phyloP scores from a whole-genome alignment of 2,329 filamentous ascomycete species.

The Talaromyces sp. region DNA sequence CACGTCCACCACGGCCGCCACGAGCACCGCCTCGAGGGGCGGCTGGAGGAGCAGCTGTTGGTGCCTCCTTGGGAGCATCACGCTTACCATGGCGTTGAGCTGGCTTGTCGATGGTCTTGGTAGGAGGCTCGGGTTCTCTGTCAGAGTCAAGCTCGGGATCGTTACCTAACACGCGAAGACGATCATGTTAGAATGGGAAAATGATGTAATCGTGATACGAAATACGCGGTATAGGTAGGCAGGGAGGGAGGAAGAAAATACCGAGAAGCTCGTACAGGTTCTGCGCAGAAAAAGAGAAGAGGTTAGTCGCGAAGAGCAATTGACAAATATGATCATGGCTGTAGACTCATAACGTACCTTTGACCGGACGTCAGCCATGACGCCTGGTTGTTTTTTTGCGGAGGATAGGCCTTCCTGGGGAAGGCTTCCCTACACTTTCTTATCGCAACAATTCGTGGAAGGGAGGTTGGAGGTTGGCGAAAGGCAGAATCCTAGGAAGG shows the following conservation, averaged over 20 bases:
- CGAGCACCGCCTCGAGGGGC: slow-evolving; percentile 25
- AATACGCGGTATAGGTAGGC: slow-evolving; percentile 22
- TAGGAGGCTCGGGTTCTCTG: slow-evolving; percentile 70
- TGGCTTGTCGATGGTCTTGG: slow-evolving; percentile 86
- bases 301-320: slow-evolving; percentile 18
- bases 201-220: slow-evolving; percentile 28
- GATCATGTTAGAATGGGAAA: slow-evolving; percentile 14
- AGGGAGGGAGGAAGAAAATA: slow-evolving; percentile 49
- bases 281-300: slow-evolving; percentile 53
- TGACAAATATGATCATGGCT: slow-evolving; percentile 5
- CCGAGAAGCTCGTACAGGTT: slow-evolving; percentile 98
- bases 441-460: slow-evolving; percentile 44
- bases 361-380: slow-evolving; percentile 53
- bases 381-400: slow-evolving; percentile 41
- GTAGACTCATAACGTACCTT: slow-evolving; percentile 39
- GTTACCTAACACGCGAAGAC: slow-evolving; percentile 52
- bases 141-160: slow-evolving; percentile 69
- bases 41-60: slow-evolving; percentile 40
- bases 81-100: slow-evolving; percentile 75
- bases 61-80: slow-evolving; percentile 73
- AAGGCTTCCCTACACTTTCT: slow-evolving; percentile 41
- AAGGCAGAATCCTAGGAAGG: slow-evolving; percentile 35
- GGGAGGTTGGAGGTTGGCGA: slow-evolving; percentile 25
- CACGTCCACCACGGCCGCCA: slow-evolving; percentile 46
- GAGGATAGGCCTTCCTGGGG: slow-evolving; percentile 48